phyloP scores from a whole-genome alignment of 1,139 yeast genomes.

The Protomyces pachydermus region DNA sequence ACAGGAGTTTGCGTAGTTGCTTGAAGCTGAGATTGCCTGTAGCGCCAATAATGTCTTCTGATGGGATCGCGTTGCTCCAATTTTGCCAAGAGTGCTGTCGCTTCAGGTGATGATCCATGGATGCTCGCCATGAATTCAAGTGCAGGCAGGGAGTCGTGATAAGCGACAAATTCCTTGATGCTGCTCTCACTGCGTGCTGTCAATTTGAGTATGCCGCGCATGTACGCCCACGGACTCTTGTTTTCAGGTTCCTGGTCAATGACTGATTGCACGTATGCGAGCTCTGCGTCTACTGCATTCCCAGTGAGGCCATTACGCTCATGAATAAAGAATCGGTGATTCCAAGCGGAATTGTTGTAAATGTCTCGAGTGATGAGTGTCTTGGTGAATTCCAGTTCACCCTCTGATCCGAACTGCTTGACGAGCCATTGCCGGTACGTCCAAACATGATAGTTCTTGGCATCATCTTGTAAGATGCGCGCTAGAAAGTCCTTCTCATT shows the following conservation, averaged over 20 bases:
- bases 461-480: slow-evolving; percentile 59
- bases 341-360: slow-evolving; percentile 92
- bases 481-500: slow-evolving; percentile 29
- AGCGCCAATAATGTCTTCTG: slow-evolving; percentile 60
- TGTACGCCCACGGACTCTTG: slow-evolving; percentile 82
- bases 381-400: slow-evolving; percentile 56
- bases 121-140: slow-evolving; percentile 59
- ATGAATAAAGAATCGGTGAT: slow-evolving; percentile 60
- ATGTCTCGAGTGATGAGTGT: slow-evolving; percentile 56
- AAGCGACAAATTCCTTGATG: slow-evolving; percentile 33
- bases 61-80: slow-evolving; percentile 61
- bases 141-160: slow-evolving; percentile 57
- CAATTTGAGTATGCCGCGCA: slow-evolving; percentile 42
- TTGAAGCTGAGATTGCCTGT: slow-evolving; percentile 2
- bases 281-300: slow-evolving; percentile 34
- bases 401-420: slow-evolving; percentile 33
- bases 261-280: slow-evolving; percentile 46
- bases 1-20: neutral
- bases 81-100: slow-evolving; percentile 47
- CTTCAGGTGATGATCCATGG: slow-evolving; percentile 41
- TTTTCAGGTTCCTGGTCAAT: slow-evolving; percentile 70
- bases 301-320: slow-evolving; percentile 36
- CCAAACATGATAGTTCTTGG: slow-evolving; percentile 96
- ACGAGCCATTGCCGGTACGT: slow-evolving; percentile 52
- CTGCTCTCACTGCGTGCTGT: slow-evolving; percentile 29